Percentiles rank a stretch among this genome's conserved stretches.
These are phyloP conservation scores for Azolla pinnata DNA, from an alignment of 75 land plant species.

Conservation along the genomic window DNA sequence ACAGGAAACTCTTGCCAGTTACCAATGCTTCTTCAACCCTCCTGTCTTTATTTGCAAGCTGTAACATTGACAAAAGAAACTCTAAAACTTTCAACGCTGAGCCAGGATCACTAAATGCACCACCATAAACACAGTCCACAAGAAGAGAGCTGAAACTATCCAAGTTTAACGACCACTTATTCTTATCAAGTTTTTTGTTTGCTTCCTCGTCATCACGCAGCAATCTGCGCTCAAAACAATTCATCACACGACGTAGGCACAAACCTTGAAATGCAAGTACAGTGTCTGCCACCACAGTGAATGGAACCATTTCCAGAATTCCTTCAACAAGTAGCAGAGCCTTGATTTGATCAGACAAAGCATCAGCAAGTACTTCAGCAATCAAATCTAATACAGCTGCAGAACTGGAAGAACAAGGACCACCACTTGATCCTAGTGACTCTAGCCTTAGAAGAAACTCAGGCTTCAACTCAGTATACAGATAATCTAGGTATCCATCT, in stretches of 20 bases:
- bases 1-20: slow-evolving; percentile 68
- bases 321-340: slow-evolving; percentile 53
- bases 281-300: slow-evolving; percentile 60
- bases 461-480: slow-evolving; percentile 37
- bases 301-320: slow-evolving; percentile 69
- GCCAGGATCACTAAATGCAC: slow-evolving; percentile 75
- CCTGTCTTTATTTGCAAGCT: slow-evolving; percentile 85
- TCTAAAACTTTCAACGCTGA: slow-evolving; percentile 64
- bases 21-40: slow-evolving; percentile 72
- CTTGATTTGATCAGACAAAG: slow-evolving; percentile 75
- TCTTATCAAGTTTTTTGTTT: slow-evolving; percentile 82
- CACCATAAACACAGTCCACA: slow-evolving; percentile 94
- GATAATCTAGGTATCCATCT: slow-evolving; percentile 19
- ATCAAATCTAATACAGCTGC: slow-evolving; percentile 87
- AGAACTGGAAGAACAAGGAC: slow-evolving; percentile 85
- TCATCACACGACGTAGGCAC: slow-evolving; percentile 85
- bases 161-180: slow-evolving; percentile 78
- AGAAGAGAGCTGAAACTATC: slow-evolving; percentile 76
- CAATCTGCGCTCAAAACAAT: slow-evolving; percentile 77
- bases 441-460: slow-evolving; percentile 63
- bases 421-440: slow-evolving; percentile 80
- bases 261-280: slow-evolving; percentile 81
- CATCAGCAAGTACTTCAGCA: slow-evolving; percentile 87
- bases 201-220: slow-evolving; percentile 91
- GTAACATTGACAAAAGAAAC: slow-evolving; percentile 89